Percentiles rank a stretch among this genome's conserved stretches.
These are phyloP conservation scores for Aspergillus bertholletiae DNA, from an alignment of 495 filamentous ascomycete species.

Conservation along the genomic window DNA sequence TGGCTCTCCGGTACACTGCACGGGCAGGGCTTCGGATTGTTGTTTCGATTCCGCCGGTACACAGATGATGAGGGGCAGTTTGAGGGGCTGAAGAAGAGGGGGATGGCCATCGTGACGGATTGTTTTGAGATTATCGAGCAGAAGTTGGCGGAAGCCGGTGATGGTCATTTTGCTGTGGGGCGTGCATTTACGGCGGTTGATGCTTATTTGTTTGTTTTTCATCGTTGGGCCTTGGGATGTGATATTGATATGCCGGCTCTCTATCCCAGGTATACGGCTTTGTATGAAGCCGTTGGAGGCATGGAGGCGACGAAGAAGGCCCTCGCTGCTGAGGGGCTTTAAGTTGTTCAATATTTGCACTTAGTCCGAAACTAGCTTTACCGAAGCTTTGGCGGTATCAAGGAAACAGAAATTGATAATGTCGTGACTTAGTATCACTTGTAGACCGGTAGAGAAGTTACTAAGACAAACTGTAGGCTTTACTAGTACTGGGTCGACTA, in stretches of 20 bases:
- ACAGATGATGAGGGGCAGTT: conserved; percentile 8
- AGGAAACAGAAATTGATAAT: too few species aligned
- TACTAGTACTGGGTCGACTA: too few species aligned
- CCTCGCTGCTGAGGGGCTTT: too few species aligned
- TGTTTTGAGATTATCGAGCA: not conserved
- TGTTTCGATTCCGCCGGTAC: conserved; percentile 16
- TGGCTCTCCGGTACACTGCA: conserved; percentile 38
- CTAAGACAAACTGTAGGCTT: too few species aligned
- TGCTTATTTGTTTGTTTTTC: conserved; percentile 30
- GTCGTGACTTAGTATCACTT: too few species aligned
- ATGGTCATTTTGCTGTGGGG: conserved; percentile 22
- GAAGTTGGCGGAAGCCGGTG: too few species aligned
- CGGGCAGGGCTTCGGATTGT: conserved; percentile 18
- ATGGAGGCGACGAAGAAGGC: too few species aligned
- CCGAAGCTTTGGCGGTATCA: too few species aligned
- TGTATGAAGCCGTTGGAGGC: too few species aligned
- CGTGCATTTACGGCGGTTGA: conserved; percentile 32
- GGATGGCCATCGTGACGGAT: not conserved
- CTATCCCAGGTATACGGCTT: conserved; percentile 24
- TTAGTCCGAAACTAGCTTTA: too few species aligned
- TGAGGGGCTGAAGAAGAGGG: not conserved
- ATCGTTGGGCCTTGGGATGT: conserved; percentile 20
- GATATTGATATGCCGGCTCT: conserved; percentile 11
- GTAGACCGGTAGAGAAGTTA: too few species aligned
- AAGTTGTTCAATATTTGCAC: too few species aligned